These are phyloP conservation scores for Filobasidium floriforme DNA, from an alignment of 768 basidiomycete species.

Conservation along the genomic window DNA sequence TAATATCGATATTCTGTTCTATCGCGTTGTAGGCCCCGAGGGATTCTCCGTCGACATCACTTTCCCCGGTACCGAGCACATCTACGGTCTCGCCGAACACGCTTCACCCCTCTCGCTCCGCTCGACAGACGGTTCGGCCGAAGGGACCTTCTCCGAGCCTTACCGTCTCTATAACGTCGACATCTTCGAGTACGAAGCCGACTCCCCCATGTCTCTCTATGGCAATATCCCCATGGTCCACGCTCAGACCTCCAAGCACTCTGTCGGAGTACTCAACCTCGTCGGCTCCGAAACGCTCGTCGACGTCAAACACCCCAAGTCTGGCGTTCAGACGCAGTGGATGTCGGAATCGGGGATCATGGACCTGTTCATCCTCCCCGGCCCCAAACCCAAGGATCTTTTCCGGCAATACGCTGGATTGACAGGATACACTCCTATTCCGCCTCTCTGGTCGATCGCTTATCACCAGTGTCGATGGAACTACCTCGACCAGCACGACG, in stretches of 20 bases:
- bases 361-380: slow-evolving; percentile 87
- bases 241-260: slow-evolving; percentile 77
- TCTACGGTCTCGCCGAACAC: slow-evolving; percentile 95
- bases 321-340: slow-evolving; percentile 73
- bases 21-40: slow-evolving; percentile 67
- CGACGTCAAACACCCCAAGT: slow-evolving; percentile 66
- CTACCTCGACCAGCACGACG: slow-evolving; percentile 81
- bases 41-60: slow-evolving; percentile 83
- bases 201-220: slow-evolving; percentile 61
- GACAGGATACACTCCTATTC: slow-evolving; percentile 80
- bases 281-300: slow-evolving; percentile 91
- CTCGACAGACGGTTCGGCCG: slow-evolving; percentile 57
- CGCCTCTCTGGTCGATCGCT: slow-evolving; percentile 80
- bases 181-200: slow-evolving; percentile 87
- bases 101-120: slow-evolving; percentile 84
- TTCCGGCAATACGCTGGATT: slow-evolving; percentile 77
- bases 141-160: slow-evolving; percentile 77
- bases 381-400: slow-evolving; percentile 71
- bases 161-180: slow-evolving; percentile 92
- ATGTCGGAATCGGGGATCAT: slow-evolving; percentile 94
- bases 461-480: slow-evolving; percentile 99
- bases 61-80: slow-evolving; percentile 82
- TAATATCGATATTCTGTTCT: neutral
- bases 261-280: slow-evolving; percentile 82
- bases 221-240: slow-evolving; percentile 89